Conservation (phyloP, 2,329 filamentous ascomycete genomes). For the Fusarium acutatum region DNA sequence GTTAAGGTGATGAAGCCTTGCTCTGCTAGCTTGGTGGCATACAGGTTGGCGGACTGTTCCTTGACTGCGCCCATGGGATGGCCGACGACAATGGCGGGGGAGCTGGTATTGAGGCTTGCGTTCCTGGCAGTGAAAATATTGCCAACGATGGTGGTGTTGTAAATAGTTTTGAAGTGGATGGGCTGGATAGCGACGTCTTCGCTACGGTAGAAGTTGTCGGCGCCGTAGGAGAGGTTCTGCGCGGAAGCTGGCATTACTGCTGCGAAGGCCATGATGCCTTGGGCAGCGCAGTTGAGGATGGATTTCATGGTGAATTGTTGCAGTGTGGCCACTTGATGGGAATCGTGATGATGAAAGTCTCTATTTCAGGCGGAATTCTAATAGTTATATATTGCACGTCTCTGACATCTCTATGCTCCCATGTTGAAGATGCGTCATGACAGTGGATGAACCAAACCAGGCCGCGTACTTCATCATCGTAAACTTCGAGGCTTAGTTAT, state of each 20-base stretch:
- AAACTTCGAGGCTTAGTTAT: background rate
- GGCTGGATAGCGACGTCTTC: background rate
- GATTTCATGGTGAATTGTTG: background rate
- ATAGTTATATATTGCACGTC: background rate
- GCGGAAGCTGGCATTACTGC: background rate
- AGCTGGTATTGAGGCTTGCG: background rate
- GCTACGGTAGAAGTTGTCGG: constrained; percentile 1
- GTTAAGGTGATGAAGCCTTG: background rate
- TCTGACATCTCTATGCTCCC: fast-evolving
- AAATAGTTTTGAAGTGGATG: background rate
- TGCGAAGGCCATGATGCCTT: background rate
- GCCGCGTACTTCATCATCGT: background rate
- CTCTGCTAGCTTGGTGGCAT: background rate
- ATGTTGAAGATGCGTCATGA: background rate
- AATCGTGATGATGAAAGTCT: fast-evolving
- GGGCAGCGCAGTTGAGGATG: background rate
- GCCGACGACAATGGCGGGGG: background rate
- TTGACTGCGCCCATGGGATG: constrained; percentile 4
- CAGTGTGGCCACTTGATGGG: fast-evolving
- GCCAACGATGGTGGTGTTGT: background rate
- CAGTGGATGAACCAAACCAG: too few relatives aligned
- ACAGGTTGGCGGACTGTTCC: background rate
- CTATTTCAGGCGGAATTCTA: fast-evolving
- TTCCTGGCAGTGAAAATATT: background rate
- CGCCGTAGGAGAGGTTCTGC: background rate